These are phyloP conservation scores for Saksenaea oblongispora DNA, from an alignment of 371 early-diverging fungal species.

Conservation along the genomic window DNA sequence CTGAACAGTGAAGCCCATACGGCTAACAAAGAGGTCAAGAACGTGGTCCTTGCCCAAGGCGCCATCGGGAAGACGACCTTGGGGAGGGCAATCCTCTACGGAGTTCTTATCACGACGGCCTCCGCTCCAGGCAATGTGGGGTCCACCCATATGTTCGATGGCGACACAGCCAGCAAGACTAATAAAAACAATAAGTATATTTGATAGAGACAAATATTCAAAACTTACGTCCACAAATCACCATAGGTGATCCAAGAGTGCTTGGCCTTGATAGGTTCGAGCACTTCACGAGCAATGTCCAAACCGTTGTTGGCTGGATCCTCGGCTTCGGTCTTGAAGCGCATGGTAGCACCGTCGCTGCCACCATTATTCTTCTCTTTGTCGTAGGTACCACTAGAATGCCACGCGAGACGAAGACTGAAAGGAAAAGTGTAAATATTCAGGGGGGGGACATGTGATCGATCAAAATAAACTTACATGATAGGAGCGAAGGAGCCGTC, in stretches of 20 bases:
- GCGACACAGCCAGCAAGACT: conserved; percentile 83
- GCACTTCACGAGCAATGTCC: conserved; percentile 72
- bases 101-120: conserved; percentile 71
- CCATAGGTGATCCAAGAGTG: conserved; percentile 85
- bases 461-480: conserved; percentile 41
- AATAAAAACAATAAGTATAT: conserved; percentile 40
- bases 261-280: conserved; percentile 84
- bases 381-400: conserved; percentile 83
- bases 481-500: conserved; percentile 86
- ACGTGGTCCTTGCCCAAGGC: conserved; percentile 71
- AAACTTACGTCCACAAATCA: conserved; percentile 84
- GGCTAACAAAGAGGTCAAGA: conserved; percentile 71
- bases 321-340: conserved; percentile 61
- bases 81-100: conserved; percentile 66
- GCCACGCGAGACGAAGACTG: conserved; percentile 83
- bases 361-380: conserved; percentile 73
- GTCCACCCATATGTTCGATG: conserved; percentile 84
- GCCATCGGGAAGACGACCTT: conserved; percentile 87
- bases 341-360: conserved; percentile 84
- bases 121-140: conserved; percentile 75
- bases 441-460: not conserved
- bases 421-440: not conserved
- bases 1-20: conserved; percentile 77
- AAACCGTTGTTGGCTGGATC: conserved; percentile 87
- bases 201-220: not conserved